Percentiles rank a stretch among this genome's conserved stretches.
phyloP scores from a whole-genome alignment of 768 basidiomycete genomes.

The Kwoniella mangroviensis region DNA sequence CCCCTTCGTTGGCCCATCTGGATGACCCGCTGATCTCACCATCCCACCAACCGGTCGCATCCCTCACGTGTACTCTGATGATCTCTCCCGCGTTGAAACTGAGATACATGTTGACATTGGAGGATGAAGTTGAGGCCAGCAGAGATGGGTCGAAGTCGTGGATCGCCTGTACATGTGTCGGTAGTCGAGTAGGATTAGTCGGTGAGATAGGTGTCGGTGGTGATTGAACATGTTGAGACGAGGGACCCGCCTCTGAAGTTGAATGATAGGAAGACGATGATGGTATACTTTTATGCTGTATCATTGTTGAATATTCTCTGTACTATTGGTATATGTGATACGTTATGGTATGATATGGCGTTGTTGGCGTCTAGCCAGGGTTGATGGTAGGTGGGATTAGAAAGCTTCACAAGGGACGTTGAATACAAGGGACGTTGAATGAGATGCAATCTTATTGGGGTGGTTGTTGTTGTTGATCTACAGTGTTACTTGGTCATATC shows the following conservation, averaged over 20 bases:
- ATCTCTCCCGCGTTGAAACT: slow-evolving; percentile 87
- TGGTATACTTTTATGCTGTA: slow-evolving; percentile 13
- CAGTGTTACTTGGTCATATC: not conserved
- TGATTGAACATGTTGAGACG: slow-evolving; percentile 10
- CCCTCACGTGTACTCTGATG: slow-evolving; percentile 85
- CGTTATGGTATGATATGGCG: not conserved
- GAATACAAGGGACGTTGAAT: not conserved
- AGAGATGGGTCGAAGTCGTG: slow-evolving; percentile 71
- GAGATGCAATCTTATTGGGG: not conserved
- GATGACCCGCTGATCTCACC: slow-evolving; percentile 77
- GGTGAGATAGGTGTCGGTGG: slow-evolving; percentile 14
- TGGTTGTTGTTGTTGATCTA: not conserved
- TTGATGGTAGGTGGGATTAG: not conserved
- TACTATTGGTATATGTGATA: not conserved
- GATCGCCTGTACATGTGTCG: slow-evolving; percentile 65
- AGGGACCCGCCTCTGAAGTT: slow-evolving; percentile 17
- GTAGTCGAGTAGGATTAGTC: slow-evolving; percentile 1
- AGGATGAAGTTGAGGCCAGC: slow-evolving; percentile 47
- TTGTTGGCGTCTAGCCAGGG: not conserved
- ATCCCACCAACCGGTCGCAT: slow-evolving; percentile 96
- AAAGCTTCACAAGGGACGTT: not conserved
- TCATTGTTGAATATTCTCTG: slow-evolving; percentile 16
- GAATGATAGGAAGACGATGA: slow-evolving; percentile 21
- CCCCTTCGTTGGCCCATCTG: slow-evolving; percentile 16
- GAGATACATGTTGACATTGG: slow-evolving; percentile 74